Conservation (phyloP, 306 rosid genomes). For the Hippophae gyantsensis region DNA sequence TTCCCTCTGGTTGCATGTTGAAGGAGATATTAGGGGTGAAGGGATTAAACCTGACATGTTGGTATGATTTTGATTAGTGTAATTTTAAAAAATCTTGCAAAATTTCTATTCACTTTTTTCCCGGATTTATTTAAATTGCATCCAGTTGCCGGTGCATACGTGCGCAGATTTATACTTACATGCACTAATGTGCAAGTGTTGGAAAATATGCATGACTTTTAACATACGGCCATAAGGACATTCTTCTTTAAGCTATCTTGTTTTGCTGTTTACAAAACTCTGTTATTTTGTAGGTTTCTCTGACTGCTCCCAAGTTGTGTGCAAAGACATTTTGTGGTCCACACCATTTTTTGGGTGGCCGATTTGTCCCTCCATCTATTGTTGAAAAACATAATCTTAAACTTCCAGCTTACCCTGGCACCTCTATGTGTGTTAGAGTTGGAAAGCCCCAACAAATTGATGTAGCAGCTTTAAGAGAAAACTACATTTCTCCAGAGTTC, state of each 20-base stretch:
- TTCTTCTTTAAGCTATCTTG: not conserved
- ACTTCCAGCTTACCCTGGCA: slow-evolving; percentile 87
- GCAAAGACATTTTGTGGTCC: slow-evolving; percentile 77
- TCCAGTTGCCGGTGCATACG: not conserved
- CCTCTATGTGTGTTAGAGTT: slow-evolving; percentile 77
- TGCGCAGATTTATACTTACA: not conserved
- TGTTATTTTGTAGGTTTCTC: slow-evolving; percentile 52
- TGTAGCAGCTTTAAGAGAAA: slow-evolving; percentile 86
- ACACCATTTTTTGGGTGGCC: slow-evolving; percentile 90
- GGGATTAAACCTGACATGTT: slow-evolving; percentile 87
- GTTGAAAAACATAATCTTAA: slow-evolving; percentile 64
- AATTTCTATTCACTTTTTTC: too few relatives aligned
- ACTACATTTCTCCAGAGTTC: slow-evolving; percentile 88
- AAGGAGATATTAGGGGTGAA: slow-evolving; percentile 58
- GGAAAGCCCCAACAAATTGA: slow-evolving; percentile 77
- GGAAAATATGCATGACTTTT: not conserved
- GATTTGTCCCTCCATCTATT: slow-evolving; percentile 87
- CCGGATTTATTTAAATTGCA: not conserved
- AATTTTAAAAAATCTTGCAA: slow-evolving; percentile 1
- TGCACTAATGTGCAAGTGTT: not conserved
- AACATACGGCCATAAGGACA: not conserved
- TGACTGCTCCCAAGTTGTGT: slow-evolving; percentile 95
- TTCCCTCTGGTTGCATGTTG: slow-evolving; percentile 99
- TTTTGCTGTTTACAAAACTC: slow-evolving; percentile 12
- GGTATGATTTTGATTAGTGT: slow-evolving; percentile 41